These are phyloP conservation scores for Aureobasidium pullulans DNA, from an alignment of 2,329 filamentous ascomycete genomes.

Conservation along the genomic window DNA sequence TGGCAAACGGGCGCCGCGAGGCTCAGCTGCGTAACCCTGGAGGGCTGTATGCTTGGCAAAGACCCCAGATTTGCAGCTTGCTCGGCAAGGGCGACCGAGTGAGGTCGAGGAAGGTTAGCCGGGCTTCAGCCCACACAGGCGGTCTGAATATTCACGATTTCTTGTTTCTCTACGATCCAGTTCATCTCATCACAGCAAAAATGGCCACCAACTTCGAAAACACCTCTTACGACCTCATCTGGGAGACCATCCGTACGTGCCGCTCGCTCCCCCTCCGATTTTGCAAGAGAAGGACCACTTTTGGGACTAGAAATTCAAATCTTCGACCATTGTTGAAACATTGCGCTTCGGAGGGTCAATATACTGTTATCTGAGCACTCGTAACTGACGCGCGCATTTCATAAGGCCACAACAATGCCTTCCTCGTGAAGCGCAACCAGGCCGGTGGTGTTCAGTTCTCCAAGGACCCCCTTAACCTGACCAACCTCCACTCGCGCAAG, in stretches of 20 bases:
- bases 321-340: neutral
- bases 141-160: constrained; percentile 2
- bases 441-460: constrained; percentile 83
- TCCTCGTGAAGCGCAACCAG: constrained; percentile 80
- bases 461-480: constrained; percentile 86
- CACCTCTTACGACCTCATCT: constrained; percentile 85
- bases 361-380: neutral
- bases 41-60: neutral
- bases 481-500: constrained; percentile 88
- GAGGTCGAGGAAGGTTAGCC: constrained; percentile 9
- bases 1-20: neutral
- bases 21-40: neutral
- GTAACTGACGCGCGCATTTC: constrained; percentile 11
- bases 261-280: neutral
- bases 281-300: neutral
- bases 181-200: constrained; percentile 44
- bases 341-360: neutral
- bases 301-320: neutral
- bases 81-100: neutral
- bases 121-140: constrained; percentile 10
- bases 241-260: constrained; percentile 87
- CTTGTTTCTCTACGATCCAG: neutral
- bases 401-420: constrained; percentile 81
- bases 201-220: constrained; percentile 51
- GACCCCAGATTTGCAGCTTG: neutral